Evolutionary conservation across 257 asterid genomes (phyloP), one percentile per base, ranked within the genome.

Genomic region (Solanum raphanifolium): DNA sequence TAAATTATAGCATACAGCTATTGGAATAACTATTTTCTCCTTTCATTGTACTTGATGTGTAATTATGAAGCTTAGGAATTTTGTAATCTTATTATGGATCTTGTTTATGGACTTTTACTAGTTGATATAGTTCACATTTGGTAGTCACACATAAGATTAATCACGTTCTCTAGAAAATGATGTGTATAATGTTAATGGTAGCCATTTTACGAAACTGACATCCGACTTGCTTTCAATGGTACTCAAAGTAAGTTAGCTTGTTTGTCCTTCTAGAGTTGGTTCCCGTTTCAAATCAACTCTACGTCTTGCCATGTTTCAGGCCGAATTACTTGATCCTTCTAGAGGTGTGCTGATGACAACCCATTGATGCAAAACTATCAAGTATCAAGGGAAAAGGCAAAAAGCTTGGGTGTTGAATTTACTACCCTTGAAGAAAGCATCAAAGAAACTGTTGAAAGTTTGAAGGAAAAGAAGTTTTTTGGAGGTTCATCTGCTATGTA

Each of bases 331-430:
- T 87, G 97, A 94, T 74, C 98, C 98, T 79, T 52, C 1, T 83
- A 62, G 86, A 95, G 98, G 93, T 94, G 96, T 89, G 98, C 91
- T 16, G 98, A 94, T 85, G 94, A 93, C 89, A 87, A 93, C 85
- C 96, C 98, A 69, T 91, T 90, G 31, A 46, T 87, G 87, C 94
- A 94, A 18, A 88, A 73, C 3, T 95, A 91, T 90, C 95, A 95
- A 83, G 95, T 93, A 52, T 94, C 98, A 5, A 92, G 90, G 60
- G 98, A 93, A 66, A 94, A 83, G 43, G 94, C 96, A 5, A 92
- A 89, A 88, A 87, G 92, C 83, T 87, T 95, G 13, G 94, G 98
- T 25, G 87, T 95, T 25, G 93, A 90, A 75, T 95, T 91, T 88
- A 93, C 91, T 87, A 90, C 98, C 58, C 93, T 94, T 29, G 92